These are phyloP conservation scores for Dipodascus albidus DNA, from an alignment of 805 yeast species.

Conservation along the genomic window DNA sequence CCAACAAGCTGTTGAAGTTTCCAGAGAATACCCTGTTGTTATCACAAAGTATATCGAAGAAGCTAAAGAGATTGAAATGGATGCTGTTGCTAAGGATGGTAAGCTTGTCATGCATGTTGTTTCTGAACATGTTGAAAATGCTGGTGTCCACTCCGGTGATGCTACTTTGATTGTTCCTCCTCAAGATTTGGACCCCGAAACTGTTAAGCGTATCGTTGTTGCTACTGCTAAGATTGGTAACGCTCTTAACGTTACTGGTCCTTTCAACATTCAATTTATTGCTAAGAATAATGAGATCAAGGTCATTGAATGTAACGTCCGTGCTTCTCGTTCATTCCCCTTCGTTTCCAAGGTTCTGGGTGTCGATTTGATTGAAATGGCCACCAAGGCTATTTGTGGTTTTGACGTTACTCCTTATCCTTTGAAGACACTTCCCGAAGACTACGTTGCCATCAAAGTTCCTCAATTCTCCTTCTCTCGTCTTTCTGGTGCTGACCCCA, in stretches of 20 bases:
- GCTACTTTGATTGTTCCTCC: slow-evolving; percentile 97
- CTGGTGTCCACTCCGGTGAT: slow-evolving; percentile 99
- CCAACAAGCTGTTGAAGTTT: slow-evolving; percentile 92
- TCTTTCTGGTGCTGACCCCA: slow-evolving; percentile 95
- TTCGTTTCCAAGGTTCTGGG: slow-evolving; percentile 96
- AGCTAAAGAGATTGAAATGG: slow-evolving; percentile 98
- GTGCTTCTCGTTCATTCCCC: slow-evolving; percentile 99
- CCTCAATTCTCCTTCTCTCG: slow-evolving; percentile 97
- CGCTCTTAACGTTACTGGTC: slow-evolving; percentile 94
- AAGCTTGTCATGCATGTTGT: slow-evolving; percentile 93
- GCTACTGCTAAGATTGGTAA: slow-evolving; percentile 95
- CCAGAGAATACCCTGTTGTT: slow-evolving; percentile 96
- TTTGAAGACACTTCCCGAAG: slow-evolving; percentile 74
- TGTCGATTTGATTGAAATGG: slow-evolving; percentile 92
- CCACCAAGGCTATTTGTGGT: slow-evolving; percentile 91
- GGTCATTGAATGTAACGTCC: slow-evolving; percentile 96
- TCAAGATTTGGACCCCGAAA: slow-evolving; percentile 85
- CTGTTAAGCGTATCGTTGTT: slow-evolving; percentile 80
- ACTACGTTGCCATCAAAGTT: slow-evolving; percentile 91
- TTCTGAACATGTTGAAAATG: slow-evolving; percentile 97
- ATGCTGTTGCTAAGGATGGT: slow-evolving; percentile 94
- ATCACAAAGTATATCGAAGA: slow-evolving; percentile 93
- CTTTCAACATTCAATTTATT: slow-evolving; percentile 93
- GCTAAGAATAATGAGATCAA: slow-evolving; percentile 92
- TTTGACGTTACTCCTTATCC: slow-evolving; percentile 85